phyloP scores from a whole-genome alignment of 73 alveolate genomes.

The Paramecium tetraurelia region DNA sequence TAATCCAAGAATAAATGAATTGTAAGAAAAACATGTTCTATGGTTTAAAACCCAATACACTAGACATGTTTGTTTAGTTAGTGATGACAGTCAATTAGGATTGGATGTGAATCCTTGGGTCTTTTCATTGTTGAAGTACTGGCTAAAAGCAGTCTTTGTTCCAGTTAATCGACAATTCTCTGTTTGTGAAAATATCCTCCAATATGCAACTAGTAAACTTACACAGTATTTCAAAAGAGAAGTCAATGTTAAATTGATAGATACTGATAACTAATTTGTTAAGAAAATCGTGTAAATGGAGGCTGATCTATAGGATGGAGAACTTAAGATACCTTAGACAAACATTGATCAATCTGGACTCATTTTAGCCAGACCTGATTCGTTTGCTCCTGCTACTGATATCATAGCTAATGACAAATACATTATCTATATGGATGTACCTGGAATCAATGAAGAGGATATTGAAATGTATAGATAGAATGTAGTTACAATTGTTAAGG shows the following conservation, averaged over 20 bases:
- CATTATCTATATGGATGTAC: slow-evolving; percentile 47
- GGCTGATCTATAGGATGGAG: not conserved
- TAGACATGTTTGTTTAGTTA: slow-evolving; percentile 56
- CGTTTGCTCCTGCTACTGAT: slow-evolving; percentile 57
- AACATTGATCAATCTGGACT: slow-evolving; percentile 14
- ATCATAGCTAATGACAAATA: slow-evolving; percentile 46
- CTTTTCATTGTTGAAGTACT: slow-evolving; percentile 12
- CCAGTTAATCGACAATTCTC: slow-evolving; percentile 37
- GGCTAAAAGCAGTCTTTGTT: slow-evolving; percentile 53
- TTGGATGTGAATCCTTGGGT: slow-evolving; percentile 39
- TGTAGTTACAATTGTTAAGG: slow-evolving; percentile 46
- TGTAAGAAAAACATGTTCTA: slow-evolving; percentile 32
- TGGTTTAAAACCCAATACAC: slow-evolving; percentile 63
- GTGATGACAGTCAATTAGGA: slow-evolving; percentile 32
- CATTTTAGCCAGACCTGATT: slow-evolving; percentile 54
- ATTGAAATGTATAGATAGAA: slow-evolving; percentile 47
- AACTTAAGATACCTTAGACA: not conserved
- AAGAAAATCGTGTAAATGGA: slow-evolving; percentile 6
- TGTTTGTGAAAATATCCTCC: slow-evolving; percentile 3
- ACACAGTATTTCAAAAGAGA: slow-evolving; percentile 8
- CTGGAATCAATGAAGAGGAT: slow-evolving; percentile 41
- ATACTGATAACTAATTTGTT: not conserved
- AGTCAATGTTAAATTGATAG: not conserved
- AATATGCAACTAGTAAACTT: slow-evolving; percentile 36
- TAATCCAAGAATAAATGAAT: slow-evolving; percentile 18